These are phyloP conservation scores for Zygosaccharomyces rouxii DNA, from an alignment of 805 yeast genomes.

Conservation along the genomic window DNA sequence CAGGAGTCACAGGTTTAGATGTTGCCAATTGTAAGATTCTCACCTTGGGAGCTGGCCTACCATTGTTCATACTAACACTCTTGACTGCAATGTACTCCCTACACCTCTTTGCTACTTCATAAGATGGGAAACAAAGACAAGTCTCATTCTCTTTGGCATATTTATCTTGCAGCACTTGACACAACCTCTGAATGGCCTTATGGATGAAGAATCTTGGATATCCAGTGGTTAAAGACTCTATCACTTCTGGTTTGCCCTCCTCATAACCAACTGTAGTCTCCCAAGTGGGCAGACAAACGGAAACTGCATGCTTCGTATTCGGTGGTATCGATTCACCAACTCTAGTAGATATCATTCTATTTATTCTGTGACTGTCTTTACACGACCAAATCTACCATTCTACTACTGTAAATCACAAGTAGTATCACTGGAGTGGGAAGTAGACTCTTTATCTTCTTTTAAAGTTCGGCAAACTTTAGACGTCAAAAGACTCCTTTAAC, in stretches of 20 bases:
- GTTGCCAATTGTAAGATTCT: constrained; percentile 73
- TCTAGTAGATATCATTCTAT: constrained; percentile 21
- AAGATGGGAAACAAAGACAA: constrained; percentile 72
- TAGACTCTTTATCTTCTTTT: neutral
- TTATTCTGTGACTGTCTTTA: neutral
- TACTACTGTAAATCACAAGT: neutral
- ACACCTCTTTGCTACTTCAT: constrained; percentile 76
- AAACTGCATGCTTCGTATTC: constrained; percentile 86
- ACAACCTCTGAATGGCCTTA: constrained; percentile 53
- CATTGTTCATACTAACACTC: constrained; percentile 24
- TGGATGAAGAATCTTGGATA: constrained; percentile 85
- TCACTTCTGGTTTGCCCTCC: constrained; percentile 81
- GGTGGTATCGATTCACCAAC: constrained; percentile 87
- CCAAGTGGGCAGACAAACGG: constrained; percentile 95
- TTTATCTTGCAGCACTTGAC: constrained; percentile 50
- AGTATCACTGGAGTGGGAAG: neutral
- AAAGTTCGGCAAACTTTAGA: neutral
- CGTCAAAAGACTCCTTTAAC: neutral
- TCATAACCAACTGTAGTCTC: constrained; percentile 88
- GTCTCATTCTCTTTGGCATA: constrained; percentile 79
- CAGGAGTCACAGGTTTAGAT: constrained; percentile 55
- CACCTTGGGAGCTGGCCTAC: constrained; percentile 32
- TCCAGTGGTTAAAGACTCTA: constrained; percentile 72
- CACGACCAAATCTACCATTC: neutral
- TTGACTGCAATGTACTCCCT: constrained; percentile 64